phyloP scores from a whole-genome alignment of 805 yeast genomes.

The Wickerhamomyces sydowiorum region DNA sequence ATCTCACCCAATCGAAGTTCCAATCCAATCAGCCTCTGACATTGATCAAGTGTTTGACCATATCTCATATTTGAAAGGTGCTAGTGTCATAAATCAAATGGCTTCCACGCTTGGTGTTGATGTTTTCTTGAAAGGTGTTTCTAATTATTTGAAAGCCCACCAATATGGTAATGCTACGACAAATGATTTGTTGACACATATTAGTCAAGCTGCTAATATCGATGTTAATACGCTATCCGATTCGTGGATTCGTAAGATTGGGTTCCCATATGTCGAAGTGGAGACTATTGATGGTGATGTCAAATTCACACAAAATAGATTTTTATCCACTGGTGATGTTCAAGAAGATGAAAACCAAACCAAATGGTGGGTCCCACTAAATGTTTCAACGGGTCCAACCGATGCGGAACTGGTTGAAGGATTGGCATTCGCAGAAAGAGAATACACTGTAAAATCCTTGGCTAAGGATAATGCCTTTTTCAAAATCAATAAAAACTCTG shows the following conservation, averaged over 20 bases:
- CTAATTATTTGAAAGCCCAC: slow-evolving; percentile 67
- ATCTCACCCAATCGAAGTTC: slow-evolving; percentile 83
- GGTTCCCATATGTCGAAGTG: slow-evolving; percentile 69
- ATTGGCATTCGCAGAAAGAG: slow-evolving; percentile 42
- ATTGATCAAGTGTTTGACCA: slow-evolving; percentile 83
- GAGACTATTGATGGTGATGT: slow-evolving; percentile 45
- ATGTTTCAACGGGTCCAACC: slow-evolving; percentile 34
- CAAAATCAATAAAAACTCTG: slow-evolving; percentile 66
- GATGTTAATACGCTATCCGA: slow-evolving; percentile 67
- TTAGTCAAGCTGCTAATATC: slow-evolving; percentile 61
- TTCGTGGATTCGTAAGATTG: slow-evolving; percentile 74
- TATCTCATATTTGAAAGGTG: slow-evolving; percentile 77
- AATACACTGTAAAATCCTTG: slow-evolving; percentile 37
- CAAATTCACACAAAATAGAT: slow-evolving; percentile 64
- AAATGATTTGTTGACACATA: slow-evolving; percentile 66
- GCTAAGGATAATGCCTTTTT: slow-evolving; percentile 40
- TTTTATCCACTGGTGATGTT: slow-evolving; percentile 69
- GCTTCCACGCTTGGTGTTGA: slow-evolving; percentile 73
- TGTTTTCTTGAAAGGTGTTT: slow-evolving; percentile 69
- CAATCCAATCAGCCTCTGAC: slow-evolving; percentile 69
- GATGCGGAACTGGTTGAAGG: slow-evolving; percentile 51
- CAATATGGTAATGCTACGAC: slow-evolving; percentile 74
- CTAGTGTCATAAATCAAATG: slow-evolving; percentile 72
- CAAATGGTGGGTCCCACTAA: slow-evolving; percentile 59
- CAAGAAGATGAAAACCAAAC: slow-evolving; percentile 62